Evolutionary conservation across 2,329 filamentous ascomycete species (phyloP), one percentile per base, ranked within the genome.

Genomic region (Aspergillus calidoustus): DNA sequence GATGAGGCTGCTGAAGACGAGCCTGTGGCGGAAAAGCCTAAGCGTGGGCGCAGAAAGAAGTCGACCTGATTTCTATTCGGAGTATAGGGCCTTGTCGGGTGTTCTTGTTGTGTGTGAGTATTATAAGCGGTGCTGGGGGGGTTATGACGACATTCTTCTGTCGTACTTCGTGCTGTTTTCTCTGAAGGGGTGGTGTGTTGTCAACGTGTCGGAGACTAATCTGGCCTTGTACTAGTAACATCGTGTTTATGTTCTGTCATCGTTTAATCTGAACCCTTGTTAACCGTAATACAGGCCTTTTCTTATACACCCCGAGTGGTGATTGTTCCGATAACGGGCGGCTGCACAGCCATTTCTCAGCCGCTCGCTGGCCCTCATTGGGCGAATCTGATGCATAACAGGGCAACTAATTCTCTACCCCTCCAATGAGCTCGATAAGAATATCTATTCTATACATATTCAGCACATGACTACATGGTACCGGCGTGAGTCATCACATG

Each of bases 31-130:
- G 64, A 68, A 46, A 71, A 66, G 59, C 65, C 69, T 11, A 73
- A 71, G 68, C 67, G 69, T 56, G 63, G 63, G 59, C 66, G 67
- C 62, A 68, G 63, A 63, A 68, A 67, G 63, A 68, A 65, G 65
- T 17, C 63, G 57, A 50, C 62, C 46, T 67, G 57, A 64, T 38
- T 19, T 43, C 25, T 22, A 31, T 57, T 28, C 31, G 15, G 8
- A 11, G 15, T 22, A n/a, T 22, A 22, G 28, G 9, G 28, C 31
- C 22, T 51, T 50, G 7, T 13, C 3, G 8, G 8, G 55, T 55
- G 31, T 50, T 50, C 47, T 51, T n/a, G 47, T 25, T 55, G 30
- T 49, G 31, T 43, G 25, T 55, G 43, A 46, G 53, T 55, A 50
- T 57, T 17, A 43, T 44, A 31, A 51, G 34, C 15, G 47, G 55